phyloP scores from a whole-genome alignment of 2,329 filamentous ascomycete species.

The Aspergillus puulaauensis region DNA sequence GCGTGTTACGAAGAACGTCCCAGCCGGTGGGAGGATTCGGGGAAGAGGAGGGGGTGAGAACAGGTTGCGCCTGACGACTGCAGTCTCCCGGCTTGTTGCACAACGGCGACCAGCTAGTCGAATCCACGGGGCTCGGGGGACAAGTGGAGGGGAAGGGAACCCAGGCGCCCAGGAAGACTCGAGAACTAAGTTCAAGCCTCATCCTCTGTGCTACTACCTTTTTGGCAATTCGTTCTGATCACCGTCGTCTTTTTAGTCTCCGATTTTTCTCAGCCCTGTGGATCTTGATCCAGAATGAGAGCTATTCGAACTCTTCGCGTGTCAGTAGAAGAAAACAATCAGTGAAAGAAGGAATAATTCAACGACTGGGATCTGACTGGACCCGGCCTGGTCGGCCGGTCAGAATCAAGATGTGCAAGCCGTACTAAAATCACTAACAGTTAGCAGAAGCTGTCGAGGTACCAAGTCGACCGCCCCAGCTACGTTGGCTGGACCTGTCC shows the following conservation, averaged over 20 bases:
- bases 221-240: neutral
- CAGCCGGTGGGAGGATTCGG: neutral
- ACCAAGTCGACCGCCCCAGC: neutral
- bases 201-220: neutral
- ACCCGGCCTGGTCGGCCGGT: neutral
- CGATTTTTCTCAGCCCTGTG: slow-evolving; percentile 13
- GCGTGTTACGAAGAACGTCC: neutral
- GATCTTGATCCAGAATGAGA: slow-evolving; percentile 1
- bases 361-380: slow-evolving; percentile 8
- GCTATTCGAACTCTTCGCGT: neutral
- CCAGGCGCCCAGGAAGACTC: neutral
- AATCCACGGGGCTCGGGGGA: neutral
- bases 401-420: neutral
- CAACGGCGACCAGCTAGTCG: slow-evolving; percentile 3
- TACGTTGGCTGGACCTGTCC: slow-evolving; percentile 3
- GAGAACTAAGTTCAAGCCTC: neutral
- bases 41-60: neutral
- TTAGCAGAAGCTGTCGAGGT: neutral
- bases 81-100: slow-evolving; percentile 8
- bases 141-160: neutral
- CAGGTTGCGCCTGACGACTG: slow-evolving; percentile 2
- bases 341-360: slow-evolving; percentile 6
- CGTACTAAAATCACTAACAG: neutral
- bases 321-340: neutral
- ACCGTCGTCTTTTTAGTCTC: slow-evolving; percentile 4